Evolutionary conservation across 164 flowering plant genomes (phyloP), one percentile per base, ranked within the genome.

Genomic region (Aristolochia fimbriata): DNA sequence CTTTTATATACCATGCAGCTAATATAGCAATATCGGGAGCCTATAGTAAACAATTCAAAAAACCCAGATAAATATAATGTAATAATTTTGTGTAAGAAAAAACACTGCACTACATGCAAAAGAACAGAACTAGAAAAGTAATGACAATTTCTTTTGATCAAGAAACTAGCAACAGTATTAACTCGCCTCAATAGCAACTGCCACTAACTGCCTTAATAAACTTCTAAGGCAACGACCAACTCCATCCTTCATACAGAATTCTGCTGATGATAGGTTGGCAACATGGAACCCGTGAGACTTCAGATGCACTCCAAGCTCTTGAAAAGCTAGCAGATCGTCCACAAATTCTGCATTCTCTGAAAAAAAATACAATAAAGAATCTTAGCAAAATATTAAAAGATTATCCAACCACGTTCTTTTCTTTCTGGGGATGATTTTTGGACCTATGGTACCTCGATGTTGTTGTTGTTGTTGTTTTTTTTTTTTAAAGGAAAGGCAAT

Each of bases 331-430:
- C 15, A 86, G 74, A 79, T 94, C 97, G 71, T 94, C 99, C 49
- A 94, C 97, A 68, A 84, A 80, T 70, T 94, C 97, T 74, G 86
- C 74, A 75, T 87, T 93, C 71, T 73, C 93, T 84, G 83, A 16
- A 19, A 27, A 16, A 19, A 27, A 24, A n/a, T n/a, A 52, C 25
- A 15, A 30, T 25, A 15, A 31, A 15, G 20, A 56, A 20, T 12
- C 20, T 6, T 30, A 15, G 16, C 25, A 47, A 15, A 4, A 47
- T 15, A 47, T 9, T 21, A 22, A 31, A 16, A 15, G 19, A n/a
- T 23, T 31, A 16, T 11, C 41, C 59, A 15, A 56, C 59, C 12
- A 37, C 10, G 30, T 27, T 27, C 30, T 27, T 27, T 27, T 27
- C 5, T 27, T 27, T 25, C 1, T n/a, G n/a, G n/a, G n/a, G n/a